Evolutionary conservation across 2,329 filamentous ascomycete genomes (phyloP).

Genomic region (Sordariomycetes sp.): DNA sequence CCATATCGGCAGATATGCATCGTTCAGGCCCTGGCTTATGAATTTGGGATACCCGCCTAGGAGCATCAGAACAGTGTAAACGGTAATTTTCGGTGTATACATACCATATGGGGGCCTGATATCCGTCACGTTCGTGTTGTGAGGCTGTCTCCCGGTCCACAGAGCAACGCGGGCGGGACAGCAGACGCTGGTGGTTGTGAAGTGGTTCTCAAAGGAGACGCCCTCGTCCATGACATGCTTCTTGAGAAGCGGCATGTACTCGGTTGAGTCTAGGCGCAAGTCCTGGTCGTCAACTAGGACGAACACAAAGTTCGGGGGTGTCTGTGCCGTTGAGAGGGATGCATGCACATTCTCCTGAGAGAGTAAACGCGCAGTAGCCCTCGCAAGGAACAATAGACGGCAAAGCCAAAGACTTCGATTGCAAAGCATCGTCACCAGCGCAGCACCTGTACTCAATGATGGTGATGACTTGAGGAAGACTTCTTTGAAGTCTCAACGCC

Average conservation of each 20-base stretch:
- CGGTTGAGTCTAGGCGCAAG: constrained; percentile 47
- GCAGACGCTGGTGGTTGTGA: constrained; percentile 57
- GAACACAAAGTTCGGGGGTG: constrained; percentile 59
- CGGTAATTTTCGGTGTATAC: not conserved
- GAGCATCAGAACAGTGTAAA: not conserved
- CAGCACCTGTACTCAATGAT: too few species aligned
- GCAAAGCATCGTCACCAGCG: too few species aligned
- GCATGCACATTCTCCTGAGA: too few species aligned
- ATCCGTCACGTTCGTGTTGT: constrained; percentile 63
- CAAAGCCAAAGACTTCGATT: too few species aligned
- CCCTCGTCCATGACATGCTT: constrained; percentile 49
- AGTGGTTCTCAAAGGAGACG: constrained; percentile 52
- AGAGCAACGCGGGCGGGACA: constrained; percentile 59
- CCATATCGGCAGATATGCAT: constrained; percentile 62
- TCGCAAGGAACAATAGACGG: too few species aligned
- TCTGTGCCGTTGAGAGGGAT: too few species aligned
- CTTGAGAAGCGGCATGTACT: constrained; percentile 49
- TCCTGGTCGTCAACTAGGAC: constrained; percentile 64
- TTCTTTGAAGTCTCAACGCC: too few species aligned
- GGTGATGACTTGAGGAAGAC: too few species aligned
- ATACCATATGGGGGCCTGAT: constrained; percentile 38
- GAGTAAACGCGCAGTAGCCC: too few species aligned
- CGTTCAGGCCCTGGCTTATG: constrained; percentile 53
- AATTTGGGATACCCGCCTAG: constrained; percentile 51
- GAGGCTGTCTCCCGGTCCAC: constrained; percentile 56